phyloP scores from a whole-genome alignment of 192 early-diverging fungal genomes.

The Rhizoclosmatium globosum region DNA sequence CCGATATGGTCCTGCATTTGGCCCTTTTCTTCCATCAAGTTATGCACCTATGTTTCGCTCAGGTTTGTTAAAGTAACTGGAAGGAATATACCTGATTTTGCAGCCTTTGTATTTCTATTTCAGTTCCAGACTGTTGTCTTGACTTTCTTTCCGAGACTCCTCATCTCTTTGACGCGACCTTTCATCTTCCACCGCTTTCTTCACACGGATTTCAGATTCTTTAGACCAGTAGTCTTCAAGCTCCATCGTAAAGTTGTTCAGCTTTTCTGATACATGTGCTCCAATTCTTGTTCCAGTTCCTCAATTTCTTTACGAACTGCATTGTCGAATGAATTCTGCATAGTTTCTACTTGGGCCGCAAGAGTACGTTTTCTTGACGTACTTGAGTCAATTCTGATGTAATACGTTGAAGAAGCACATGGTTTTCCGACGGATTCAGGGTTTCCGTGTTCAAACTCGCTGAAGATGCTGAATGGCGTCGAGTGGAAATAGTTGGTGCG shows the following conservation, averaged over 20 bases:
- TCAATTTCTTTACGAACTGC: conserved; percentile 4
- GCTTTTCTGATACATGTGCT: not conserved
- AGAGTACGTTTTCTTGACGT: not conserved
- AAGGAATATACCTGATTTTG: too few relatives aligned
- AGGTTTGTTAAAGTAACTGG: too few relatives aligned
- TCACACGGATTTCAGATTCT: not conserved
- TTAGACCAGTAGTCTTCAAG: not conserved
- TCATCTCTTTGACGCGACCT: too few relatives aligned
- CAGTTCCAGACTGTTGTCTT: too few relatives aligned
- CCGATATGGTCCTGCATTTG: not conserved
- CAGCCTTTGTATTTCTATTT: too few relatives aligned
- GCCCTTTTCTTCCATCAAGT: not conserved
- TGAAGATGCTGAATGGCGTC: not conserved
- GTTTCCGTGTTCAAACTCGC: not conserved
- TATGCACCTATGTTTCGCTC: not conserved
- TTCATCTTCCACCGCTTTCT: not conserved
- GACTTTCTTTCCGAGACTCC: too few relatives aligned
- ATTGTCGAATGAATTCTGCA: conserved; percentile 19
- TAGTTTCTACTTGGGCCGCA: not conserved
- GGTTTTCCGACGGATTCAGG: not conserved
- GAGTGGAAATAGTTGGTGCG: not conserved
- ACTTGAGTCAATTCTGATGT: not conserved
- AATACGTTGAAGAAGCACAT: not conserved
- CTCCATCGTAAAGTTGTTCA: not conserved
- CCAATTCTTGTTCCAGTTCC: conserved; percentile 4